Evolutionary conservation across 2,329 filamentous ascomycete species (phyloP).

Genomic region (Cercospora zeae-maydis): DNA sequence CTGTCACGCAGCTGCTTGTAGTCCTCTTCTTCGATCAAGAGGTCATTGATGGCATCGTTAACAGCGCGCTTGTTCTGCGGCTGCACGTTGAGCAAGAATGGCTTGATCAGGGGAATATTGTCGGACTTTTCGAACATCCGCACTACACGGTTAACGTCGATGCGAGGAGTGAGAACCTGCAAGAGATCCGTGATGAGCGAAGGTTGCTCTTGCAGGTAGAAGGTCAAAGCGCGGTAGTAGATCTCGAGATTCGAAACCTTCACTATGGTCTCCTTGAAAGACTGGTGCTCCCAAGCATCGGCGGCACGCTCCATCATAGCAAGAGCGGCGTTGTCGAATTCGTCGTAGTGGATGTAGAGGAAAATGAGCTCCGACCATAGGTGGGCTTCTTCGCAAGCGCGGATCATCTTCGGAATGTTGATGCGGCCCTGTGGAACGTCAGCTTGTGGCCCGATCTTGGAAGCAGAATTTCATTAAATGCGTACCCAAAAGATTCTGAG

Average conservation of each 20-base stretch:
- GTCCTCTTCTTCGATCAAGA: constrained; percentile 97
- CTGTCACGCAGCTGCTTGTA: constrained; percentile 98
- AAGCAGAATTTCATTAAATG: neutral
- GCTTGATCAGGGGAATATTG: constrained; percentile 97
- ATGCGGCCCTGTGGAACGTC: constrained; percentile 60
- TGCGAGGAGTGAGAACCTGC: constrained; percentile 83
- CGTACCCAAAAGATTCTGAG: constrained; percentile 82
- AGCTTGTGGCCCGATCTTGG: neutral
- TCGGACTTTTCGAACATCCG: constrained; percentile 98
- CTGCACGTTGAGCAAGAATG: constrained; percentile 95
- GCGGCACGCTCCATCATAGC: constrained; percentile 97
- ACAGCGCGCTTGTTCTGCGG: constrained; percentile 96
- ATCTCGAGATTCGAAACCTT: constrained; percentile 99
- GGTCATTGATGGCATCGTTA: constrained; percentile 95
- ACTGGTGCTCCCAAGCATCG: constrained; percentile 98
- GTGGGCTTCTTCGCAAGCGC: constrained; percentile 87
- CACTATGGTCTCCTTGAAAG: constrained; percentile 97
- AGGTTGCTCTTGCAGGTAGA: constrained; percentile 96
- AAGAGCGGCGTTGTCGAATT: constrained; percentile 93
- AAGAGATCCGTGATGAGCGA: constrained; percentile 93
- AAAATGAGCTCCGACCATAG: constrained; percentile 98
- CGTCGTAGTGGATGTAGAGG: constrained; percentile 96
- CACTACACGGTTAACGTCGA: constrained; percentile 98
- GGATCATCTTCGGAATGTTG: constrained; percentile 96
- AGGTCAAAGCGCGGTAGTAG: constrained; percentile 95